Percentiles rank a stretch among this genome's conserved stretches.
These are phyloP conservation scores for Backusella tuberculispora DNA, from an alignment of 192 early-diverging fungal genomes.

Conservation along the genomic window DNA sequence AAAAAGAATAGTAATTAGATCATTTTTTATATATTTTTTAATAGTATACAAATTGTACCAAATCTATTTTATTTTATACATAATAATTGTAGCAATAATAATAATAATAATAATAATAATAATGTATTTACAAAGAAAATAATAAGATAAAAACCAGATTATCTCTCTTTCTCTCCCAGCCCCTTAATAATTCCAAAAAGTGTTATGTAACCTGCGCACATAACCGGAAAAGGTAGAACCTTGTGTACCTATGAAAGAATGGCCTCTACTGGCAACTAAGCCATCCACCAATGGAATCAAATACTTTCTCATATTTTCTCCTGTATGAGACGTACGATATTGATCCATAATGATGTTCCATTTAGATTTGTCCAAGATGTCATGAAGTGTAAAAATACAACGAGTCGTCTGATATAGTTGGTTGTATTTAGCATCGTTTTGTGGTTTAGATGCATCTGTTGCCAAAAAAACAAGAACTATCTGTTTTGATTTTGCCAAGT, in stretches of 20 bases:
- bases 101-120: neutral
- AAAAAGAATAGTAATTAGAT: neutral
- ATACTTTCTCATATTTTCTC: constrained; percentile 30
- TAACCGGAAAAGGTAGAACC: constrained; percentile 40
- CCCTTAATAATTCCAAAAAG: neutral
- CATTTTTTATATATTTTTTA: neutral
- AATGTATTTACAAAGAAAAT: constrained; percentile 1
- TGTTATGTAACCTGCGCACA: constrained; percentile 38
- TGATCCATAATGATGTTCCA: constrained; percentile 28
- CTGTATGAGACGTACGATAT: constrained; percentile 23
- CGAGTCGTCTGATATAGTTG: constrained; percentile 43
- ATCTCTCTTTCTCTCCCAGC: neutral
- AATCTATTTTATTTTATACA: constrained; percentile 12
- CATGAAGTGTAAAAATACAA: constrained; percentile 52
- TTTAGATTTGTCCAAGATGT: constrained; percentile 35
- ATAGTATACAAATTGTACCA: constrained; percentile 7
- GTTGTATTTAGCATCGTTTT: constrained; percentile 42
- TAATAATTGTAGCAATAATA: neutral
- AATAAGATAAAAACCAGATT: neutral
- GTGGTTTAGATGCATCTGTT: constrained; percentile 49
- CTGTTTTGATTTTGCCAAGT: constrained; percentile 21
- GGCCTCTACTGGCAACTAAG: constrained; percentile 34
- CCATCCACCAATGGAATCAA: constrained; percentile 38
- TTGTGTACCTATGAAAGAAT: constrained; percentile 38
- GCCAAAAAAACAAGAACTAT: constrained; percentile 53